phyloP scores from a whole-genome alignment of 352 stramenopile species.

The Phytophthora foliorum region DNA sequence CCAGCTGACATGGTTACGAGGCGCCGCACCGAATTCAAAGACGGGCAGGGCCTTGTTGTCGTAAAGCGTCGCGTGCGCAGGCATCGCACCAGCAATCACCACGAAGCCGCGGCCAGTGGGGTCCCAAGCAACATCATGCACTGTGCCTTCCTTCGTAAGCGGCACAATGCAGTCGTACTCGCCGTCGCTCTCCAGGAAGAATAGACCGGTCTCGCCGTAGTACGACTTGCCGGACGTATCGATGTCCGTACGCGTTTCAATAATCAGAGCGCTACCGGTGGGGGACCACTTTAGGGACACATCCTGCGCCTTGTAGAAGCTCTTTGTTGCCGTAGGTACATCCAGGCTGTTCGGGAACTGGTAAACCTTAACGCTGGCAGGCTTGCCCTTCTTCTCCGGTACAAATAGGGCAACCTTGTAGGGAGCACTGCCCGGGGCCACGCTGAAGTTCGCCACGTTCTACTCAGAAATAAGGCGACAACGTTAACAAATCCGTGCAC shows the following conservation, averaged over 20 bases:
- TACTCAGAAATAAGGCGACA: slow-evolving; percentile 32
- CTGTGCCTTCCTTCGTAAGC: slow-evolving; percentile 90
- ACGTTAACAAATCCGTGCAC: neutral
- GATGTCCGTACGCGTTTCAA: slow-evolving; percentile 93
- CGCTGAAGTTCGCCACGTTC: slow-evolving; percentile 87
- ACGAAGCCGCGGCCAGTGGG: slow-evolving; percentile 94
- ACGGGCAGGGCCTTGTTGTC: slow-evolving; percentile 95
- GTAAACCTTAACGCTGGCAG: slow-evolving; percentile 87
- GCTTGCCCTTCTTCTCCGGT: slow-evolving; percentile 92
- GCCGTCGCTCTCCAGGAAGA: slow-evolving; percentile 94
- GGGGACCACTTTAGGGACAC: slow-evolving; percentile 93
- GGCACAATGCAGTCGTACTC: slow-evolving; percentile 93
- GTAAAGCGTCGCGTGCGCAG: slow-evolving; percentile 96
- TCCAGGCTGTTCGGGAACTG: slow-evolving; percentile 78
- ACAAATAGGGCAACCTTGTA: slow-evolving; percentile 91
- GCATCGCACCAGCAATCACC: slow-evolving; percentile 96
- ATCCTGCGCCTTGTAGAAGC: slow-evolving; percentile 93
- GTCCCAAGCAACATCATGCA: slow-evolving; percentile 97
- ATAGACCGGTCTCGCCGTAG: slow-evolving; percentile 97
- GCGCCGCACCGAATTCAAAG: slow-evolving; percentile 97
- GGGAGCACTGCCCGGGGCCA: slow-evolving; percentile 77
- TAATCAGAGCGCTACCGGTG: slow-evolving; percentile 86
- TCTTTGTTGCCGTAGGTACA: slow-evolving; percentile 80
- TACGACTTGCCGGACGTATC: slow-evolving; percentile 96
- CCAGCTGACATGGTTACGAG: slow-evolving; percentile 97